phyloP scores from a whole-genome alignment of 441 rosid species.

The Populus trichocarpa region DNA sequence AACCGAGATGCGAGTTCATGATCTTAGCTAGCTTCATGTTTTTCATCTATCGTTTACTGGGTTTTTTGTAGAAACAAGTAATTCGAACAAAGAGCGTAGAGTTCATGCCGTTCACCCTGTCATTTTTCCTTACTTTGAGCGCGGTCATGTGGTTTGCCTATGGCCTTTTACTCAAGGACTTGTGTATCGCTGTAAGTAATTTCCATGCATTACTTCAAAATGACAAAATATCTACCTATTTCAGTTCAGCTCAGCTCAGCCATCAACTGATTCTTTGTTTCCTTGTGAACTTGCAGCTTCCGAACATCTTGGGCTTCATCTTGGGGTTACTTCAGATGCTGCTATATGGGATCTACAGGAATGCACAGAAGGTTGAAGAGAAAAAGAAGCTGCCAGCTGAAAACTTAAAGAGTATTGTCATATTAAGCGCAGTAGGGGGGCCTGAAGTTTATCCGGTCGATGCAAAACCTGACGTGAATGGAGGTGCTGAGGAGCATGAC shows the following conservation, averaged over 20 bases:
- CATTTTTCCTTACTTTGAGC: conserved; percentile 71
- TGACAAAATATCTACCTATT: not conserved
- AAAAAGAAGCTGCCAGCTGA: conserved; percentile 22
- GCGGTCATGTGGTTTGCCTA: conserved; percentile 81
- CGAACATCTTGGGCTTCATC: conserved; percentile 70
- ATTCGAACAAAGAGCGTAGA: conserved; percentile 79
- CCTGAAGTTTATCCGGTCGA: conserved; percentile 48
- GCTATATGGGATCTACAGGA: conserved; percentile 53
- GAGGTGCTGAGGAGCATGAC: conserved; percentile 15
- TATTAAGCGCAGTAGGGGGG: conserved; percentile 31
- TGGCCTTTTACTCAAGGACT: conserved; percentile 55
- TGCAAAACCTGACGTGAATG: not conserved
- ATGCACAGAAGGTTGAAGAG: conserved; percentile 13
- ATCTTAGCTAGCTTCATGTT: not conserved
- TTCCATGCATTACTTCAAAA: not conserved
- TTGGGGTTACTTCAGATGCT: conserved; percentile 74
- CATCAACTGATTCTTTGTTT: not conserved
- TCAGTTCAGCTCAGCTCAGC: not conserved
- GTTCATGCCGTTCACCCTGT: conserved; percentile 83
- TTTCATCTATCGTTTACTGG: too few relatives aligned
- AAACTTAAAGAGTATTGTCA: conserved; percentile 28
- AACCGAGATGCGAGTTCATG: not conserved
- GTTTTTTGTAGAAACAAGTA: conserved; percentile 51
- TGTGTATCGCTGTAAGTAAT: conserved; percentile 65
- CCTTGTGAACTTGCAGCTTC: conserved; percentile 42